Conservation (phyloP, 2,329 filamentous ascomycete genomes). For the Ascochyta rabiei region DNA sequence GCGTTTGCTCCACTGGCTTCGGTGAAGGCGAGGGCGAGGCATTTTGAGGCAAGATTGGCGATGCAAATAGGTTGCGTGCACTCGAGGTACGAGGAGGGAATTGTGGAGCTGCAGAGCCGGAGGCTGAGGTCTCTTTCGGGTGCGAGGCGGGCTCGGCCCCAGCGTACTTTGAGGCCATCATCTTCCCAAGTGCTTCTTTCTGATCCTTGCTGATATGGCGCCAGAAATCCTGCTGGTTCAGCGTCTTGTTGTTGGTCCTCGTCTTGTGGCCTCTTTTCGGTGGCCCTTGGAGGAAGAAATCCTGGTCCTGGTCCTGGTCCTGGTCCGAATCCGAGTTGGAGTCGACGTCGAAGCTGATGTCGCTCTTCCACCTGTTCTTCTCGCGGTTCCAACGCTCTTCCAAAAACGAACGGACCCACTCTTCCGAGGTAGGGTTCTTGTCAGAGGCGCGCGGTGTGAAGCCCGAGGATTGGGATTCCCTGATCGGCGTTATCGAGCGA, state of each 20-base stretch:
- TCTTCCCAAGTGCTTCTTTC: constrained; percentile 48
- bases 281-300: constrained; percentile 26
- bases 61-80: constrained; percentile 23
- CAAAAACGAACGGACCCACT: constrained; percentile 87
- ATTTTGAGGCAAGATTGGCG: constrained; percentile 29
- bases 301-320: constrained; percentile 11
- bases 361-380: constrained; percentile 81
- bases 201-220: constrained; percentile 49
- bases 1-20: constrained; percentile 27
- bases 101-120: constrained; percentile 15
- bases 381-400: constrained; percentile 72
- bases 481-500: constrained; percentile 35
- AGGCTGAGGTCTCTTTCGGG: constrained; percentile 37
- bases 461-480: constrained; percentile 25
- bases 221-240: constrained; percentile 59
- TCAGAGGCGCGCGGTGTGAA: constrained; percentile 35
- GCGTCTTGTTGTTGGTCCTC: constrained; percentile 53
- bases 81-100: constrained; percentile 21
- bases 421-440: constrained; percentile 66
- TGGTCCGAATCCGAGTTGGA: constrained; percentile 59
- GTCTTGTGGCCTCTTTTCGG: constrained; percentile 49
- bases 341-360: constrained; percentile 67
- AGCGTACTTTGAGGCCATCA: constrained; percentile 50
- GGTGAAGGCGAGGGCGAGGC: constrained; percentile 23
- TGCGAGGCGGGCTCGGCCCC: constrained; percentile 43